Base-by-base conservation (phyloP, 2,329 filamentous ascomycete species). In the Fusarium tupiense region DNA sequence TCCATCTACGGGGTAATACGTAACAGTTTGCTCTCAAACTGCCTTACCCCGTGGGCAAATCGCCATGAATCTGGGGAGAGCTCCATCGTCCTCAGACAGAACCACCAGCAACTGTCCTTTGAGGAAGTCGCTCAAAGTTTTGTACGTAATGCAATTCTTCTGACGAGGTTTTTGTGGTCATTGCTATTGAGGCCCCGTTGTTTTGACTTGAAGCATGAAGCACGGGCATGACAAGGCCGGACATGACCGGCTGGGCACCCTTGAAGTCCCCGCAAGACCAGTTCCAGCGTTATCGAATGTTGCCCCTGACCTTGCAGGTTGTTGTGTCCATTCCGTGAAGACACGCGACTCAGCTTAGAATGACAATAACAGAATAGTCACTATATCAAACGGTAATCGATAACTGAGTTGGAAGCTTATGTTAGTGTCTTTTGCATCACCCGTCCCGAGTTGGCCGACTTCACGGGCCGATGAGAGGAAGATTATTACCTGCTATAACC, bases 71-170 rank as follows among this genome's bases (percentile, higher is more conserved):
- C 76, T 74, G 76, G 76, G 76, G 76, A 78, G 46, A 62, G 71
- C 69, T 77, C 74, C 76, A 77, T 76, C 57, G 43, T 38, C 31
- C 62, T 57, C 67, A 50, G 40, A 69, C 56, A 67, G 62, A 64
- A 40, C 52, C 38, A 52, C 38, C 53, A 63, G 61, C 29, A 61
- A 69, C 40, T 57, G 35, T 61, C 44, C 38, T 53, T 72, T 63
- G 59, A 69, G 66, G 35, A 57, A 71, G 47, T 72, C 72, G 64
- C 56, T 71, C 72, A 70, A 59, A 54, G 53, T 52, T 64, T 76
- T 77, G 76, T 78, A 77, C 76, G 76, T 77, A 77, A 77, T 72
- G 56, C 29, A 69, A 75, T 75, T 50, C 66, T 47, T 59, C 41
- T 58, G 60, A 44, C 33, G 67, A 69, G 61, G 26, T 44, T 54